Evolutionary conservation across 2,329 filamentous ascomycete species (phyloP).

Genomic region (Geosmithia morbida): DNA sequence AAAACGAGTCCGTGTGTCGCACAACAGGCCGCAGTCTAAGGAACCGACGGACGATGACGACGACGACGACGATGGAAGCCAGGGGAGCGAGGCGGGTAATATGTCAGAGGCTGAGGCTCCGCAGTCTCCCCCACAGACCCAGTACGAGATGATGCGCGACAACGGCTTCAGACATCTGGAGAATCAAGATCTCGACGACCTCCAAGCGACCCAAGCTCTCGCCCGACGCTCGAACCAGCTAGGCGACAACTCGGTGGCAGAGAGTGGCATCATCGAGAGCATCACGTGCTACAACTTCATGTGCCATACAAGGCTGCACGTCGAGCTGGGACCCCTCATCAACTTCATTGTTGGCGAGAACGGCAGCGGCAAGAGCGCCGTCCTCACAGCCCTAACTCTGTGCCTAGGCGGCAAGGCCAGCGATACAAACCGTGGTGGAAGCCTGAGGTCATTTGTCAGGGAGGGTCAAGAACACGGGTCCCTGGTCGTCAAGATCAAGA

Average conservation of each 20-base stretch:
- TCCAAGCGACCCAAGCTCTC: slow-evolving; percentile 50
- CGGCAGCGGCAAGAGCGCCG: slow-evolving; percentile 92
- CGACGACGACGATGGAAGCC: slow-evolving; percentile 5
- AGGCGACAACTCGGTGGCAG: slow-evolving; percentile 59
- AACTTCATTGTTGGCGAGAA: slow-evolving; percentile 98
- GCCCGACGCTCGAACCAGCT: slow-evolving; percentile 30
- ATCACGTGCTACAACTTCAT: slow-evolving; percentile 90
- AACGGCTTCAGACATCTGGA: slow-evolving; percentile 42
- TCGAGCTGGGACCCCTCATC: slow-evolving; percentile 81
- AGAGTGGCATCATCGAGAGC: slow-evolving; percentile 77
- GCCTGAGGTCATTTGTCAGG: slow-evolving; percentile 81
- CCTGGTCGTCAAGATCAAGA: slow-evolving; percentile 79
- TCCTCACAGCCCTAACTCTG: slow-evolving; percentile 81
- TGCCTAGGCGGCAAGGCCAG: slow-evolving; percentile 93
- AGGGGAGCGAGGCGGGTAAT: slow-evolving; percentile 15
- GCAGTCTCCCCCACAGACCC: slow-evolving; percentile 32
- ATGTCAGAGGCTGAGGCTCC: slow-evolving; percentile 10
- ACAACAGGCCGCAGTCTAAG: slow-evolving; percentile 7
- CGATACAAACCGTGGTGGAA: slow-evolving; percentile 81
- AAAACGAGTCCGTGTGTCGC: slow-evolving; percentile 19
- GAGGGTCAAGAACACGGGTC: slow-evolving; percentile 65
- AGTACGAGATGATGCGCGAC: slow-evolving; percentile 49
- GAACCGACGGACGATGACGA: slow-evolving; percentile 6
- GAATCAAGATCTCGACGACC: slow-evolving; percentile 43
- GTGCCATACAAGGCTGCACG: slow-evolving; percentile 75